Evolutionary conservation across 2,329 filamentous ascomycete species (phyloP), one percentile per base, ranked within the genome.

Genomic region (Phyllachora maydis): DNA sequence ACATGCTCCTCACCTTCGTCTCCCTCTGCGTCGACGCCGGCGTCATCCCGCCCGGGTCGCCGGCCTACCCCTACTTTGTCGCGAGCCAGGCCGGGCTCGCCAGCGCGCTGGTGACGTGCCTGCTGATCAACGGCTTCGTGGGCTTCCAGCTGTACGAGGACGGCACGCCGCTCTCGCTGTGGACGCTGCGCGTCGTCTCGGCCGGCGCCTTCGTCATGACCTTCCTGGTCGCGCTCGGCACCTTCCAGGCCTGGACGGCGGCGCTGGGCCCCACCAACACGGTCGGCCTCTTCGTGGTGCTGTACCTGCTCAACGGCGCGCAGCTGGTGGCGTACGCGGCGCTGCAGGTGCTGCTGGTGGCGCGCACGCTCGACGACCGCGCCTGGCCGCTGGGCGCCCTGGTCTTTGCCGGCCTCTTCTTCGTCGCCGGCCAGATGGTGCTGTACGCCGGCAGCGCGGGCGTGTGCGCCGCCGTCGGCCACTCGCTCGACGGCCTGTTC

Each of bases 91-190:
- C 73, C 32, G 88, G 85, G 9, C 57, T 98, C 25, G 58, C 71
- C 12, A 92, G 81, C 17, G 79, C 88, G 1, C 62, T 91, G 14
- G 74, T 88, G 43, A 85, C 81, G 14, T 90, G 76, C 45, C 58
- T 98, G 26, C 56, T 95, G 37, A 83, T 98, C 56, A 95, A 95
- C 47, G 88, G 88, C 20, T 98, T 98, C 41, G 85, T 98, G 25
- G 88, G 88, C 16, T 98, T 98, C 50, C 88, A 95, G 50, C 59
- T 98, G 8, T 98, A 98, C 47, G 88, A 98, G 49, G 88, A 98
- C 40, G 88, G 88, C 23, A 98, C 88, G 2, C 73, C 75, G 2
- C 56, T 95, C 19, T 93, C 83, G 0, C 72, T 98, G 20, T 98
- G 88, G 88, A 68, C 93, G 36, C 56, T 98, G 30, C 72, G 85